These are phyloP conservation scores for Puccinia horiana DNA, from an alignment of 1,284 basidiomycete genomes.

Conservation along the genomic window DNA sequence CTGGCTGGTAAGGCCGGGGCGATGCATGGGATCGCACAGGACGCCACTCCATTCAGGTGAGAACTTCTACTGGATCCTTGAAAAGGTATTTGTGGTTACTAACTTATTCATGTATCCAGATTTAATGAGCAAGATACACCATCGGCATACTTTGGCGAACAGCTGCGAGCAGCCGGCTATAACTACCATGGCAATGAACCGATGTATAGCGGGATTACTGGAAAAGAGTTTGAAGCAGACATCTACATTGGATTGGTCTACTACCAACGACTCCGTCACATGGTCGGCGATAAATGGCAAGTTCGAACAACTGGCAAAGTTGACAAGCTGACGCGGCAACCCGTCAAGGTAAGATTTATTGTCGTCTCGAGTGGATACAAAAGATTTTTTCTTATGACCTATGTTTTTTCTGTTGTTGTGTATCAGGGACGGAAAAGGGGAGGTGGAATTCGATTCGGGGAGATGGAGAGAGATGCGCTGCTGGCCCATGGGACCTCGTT, in stretches of 20 bases:
- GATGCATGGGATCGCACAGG: constrained; percentile 96
- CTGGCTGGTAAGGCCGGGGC: constrained; percentile 98
- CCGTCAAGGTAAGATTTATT: constrained; percentile 75
- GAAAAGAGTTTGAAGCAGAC: constrained; percentile 95
- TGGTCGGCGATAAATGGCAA: constrained; percentile 99
- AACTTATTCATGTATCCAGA: constrained; percentile 60
- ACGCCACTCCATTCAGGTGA: constrained; percentile 95
- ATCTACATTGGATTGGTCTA: constrained; percentile 98
- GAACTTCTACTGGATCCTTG: constrained; percentile 53
- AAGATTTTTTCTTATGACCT: no score
- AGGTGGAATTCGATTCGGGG: constrained; percentile 98
- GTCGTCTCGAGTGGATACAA: background rate
- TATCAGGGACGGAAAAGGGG: constrained; percentile 90
- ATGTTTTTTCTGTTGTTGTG: constrained; percentile 42
- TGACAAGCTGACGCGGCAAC: constrained; percentile 91
- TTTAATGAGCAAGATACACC: constrained; percentile 96
- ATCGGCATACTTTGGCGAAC: constrained; percentile 94
- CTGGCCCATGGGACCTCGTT: constrained; percentile 98
- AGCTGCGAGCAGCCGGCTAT: constrained; percentile 89
- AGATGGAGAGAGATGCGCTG: constrained; percentile 99
- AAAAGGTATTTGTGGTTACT: background rate
- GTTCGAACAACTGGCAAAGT: constrained; percentile 97
- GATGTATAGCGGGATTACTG: constrained; percentile 99
- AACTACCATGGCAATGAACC: constrained; percentile 99
- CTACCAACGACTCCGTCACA: constrained; percentile 97